These are phyloP conservation scores for Eurotiales sp. DNA, from an alignment of 2,329 filamentous ascomycete species.

Conservation along the genomic window DNA sequence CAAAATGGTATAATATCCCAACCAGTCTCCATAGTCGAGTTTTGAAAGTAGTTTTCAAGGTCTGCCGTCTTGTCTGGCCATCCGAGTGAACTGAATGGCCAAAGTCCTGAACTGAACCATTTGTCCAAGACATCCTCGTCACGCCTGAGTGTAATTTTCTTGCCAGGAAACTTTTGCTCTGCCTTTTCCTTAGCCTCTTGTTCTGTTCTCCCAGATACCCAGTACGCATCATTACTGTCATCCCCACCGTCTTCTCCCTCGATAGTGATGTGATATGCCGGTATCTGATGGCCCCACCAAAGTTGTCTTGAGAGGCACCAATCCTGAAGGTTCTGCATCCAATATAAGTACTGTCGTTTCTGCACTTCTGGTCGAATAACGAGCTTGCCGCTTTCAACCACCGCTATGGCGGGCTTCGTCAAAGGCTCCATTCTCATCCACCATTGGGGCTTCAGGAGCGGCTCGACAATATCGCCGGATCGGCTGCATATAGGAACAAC, in stretches of 20 bases:
- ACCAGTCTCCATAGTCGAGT: slow-evolving; percentile 82
- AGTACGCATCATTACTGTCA: slow-evolving; percentile 48
- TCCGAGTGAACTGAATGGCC: slow-evolving; percentile 89
- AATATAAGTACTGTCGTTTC: slow-evolving; percentile 79
- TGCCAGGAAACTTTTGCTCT: slow-evolving; percentile 70
- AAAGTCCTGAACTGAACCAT: slow-evolving; percentile 92
- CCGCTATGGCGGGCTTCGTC: slow-evolving; percentile 73
- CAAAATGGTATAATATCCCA: slow-evolving; percentile 97
- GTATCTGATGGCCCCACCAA: slow-evolving; percentile 88
- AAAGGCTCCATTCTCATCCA: slow-evolving; percentile 92
- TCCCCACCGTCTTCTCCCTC: slow-evolving; percentile 60
- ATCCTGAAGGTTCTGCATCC: slow-evolving; percentile 84
- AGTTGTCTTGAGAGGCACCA: slow-evolving; percentile 93
- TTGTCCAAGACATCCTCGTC: slow-evolving; percentile 93
- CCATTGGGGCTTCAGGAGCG: slow-evolving; percentile 94
- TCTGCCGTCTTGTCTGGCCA: slow-evolving; percentile 83
- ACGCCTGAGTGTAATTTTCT: slow-evolving; percentile 73
- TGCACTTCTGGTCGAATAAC: slow-evolving; percentile 79
- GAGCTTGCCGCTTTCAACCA: slow-evolving; percentile 75
- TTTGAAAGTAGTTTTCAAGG: slow-evolving; percentile 79
- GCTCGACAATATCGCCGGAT: slow-evolving; percentile 91
- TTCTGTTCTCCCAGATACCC: slow-evolving; percentile 77
- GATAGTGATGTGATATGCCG: slow-evolving; percentile 79
- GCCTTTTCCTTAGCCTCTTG: slow-evolving; percentile 80
- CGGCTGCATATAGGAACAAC: slow-evolving; percentile 81